Conservation (phyloP, 352 stramenopile species). For the Pythium phragmitis region DNA sequence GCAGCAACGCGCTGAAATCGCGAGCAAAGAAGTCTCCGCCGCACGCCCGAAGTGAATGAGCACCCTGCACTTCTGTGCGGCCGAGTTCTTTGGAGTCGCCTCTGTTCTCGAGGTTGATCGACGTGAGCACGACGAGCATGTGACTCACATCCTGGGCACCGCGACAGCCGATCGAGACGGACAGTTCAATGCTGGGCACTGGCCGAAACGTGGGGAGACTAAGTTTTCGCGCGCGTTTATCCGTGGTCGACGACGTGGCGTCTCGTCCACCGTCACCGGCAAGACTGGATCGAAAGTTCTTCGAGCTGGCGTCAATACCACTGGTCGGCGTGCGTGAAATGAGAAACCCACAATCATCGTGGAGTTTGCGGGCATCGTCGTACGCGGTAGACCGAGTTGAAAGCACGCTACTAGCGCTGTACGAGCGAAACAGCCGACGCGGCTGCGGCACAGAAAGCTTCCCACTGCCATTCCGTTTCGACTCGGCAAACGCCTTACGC, state of each 20-base stretch:
- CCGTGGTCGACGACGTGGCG: slow-evolving; percentile 12
- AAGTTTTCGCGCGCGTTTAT: slow-evolving; percentile 53
- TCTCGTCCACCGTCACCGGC: background rate
- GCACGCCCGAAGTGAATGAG: slow-evolving; percentile 63
- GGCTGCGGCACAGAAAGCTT: background rate
- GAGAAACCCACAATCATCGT: slow-evolving; percentile 24
- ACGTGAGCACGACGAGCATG: slow-evolving; percentile 74
- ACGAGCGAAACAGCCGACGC: slow-evolving; percentile 45
- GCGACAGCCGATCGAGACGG: slow-evolving; percentile 74
- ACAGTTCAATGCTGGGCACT: slow-evolving; percentile 63
- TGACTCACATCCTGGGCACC: slow-evolving; percentile 61
- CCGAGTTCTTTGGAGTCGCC: slow-evolving; percentile 52
- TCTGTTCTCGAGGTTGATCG: slow-evolving; percentile 44
- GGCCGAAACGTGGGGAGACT: slow-evolving; percentile 69
- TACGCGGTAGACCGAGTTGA: slow-evolving; percentile 39
- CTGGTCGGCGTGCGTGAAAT: background rate
- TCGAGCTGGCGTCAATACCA: slow-evolving; percentile 12
- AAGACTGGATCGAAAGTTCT: slow-evolving; percentile 20
- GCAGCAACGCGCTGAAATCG: slow-evolving; percentile 75
- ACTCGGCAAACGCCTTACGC: slow-evolving; percentile 3
- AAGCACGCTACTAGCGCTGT: slow-evolving; percentile 68
- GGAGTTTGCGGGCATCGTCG: slow-evolving; percentile 14
- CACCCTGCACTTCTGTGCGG: slow-evolving; percentile 75
- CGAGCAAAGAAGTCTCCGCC: slow-evolving; percentile 73
- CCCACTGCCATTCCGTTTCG: slow-evolving; percentile 1